These are phyloP conservation scores for Fusarium cicatricum DNA, from an alignment of 2,329 filamentous ascomycete species.

Conservation along the genomic window DNA sequence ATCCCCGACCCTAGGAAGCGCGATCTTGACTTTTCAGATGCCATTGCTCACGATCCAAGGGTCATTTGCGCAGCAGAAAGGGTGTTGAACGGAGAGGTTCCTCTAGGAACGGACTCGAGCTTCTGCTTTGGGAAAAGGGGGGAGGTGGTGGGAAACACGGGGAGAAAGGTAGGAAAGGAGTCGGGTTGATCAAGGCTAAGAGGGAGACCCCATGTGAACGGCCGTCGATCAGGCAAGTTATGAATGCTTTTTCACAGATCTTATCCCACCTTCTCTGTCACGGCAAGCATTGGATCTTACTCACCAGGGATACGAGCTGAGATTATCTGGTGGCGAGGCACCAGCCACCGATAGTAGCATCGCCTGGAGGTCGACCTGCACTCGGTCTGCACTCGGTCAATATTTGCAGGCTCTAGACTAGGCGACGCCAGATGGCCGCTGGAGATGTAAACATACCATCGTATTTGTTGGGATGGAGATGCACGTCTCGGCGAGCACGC, in stretches of 20 bases:
- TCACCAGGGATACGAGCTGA: constrained; percentile 1
- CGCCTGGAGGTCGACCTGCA: background rate
- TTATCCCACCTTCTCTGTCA: constrained; percentile 9
- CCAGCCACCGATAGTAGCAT: background rate
- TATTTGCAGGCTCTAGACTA: constrained; percentile 3
- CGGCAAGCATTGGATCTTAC: constrained; percentile 3
- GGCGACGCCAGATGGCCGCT: background rate
- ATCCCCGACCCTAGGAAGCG: constrained; percentile 35
- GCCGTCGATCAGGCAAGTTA: constrained; percentile 23
- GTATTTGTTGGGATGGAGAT: constrained; percentile 8
- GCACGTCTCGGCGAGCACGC: constrained; percentile 8
- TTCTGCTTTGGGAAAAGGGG: constrained; percentile 7
- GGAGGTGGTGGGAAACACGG: background rate
- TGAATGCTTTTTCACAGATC: constrained; percentile 21
- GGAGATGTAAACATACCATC: background rate
- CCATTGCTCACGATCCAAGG: constrained; percentile 14
- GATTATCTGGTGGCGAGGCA: constrained; percentile 2
- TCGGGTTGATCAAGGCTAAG: constrained; percentile 15
- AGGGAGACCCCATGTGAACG: constrained; percentile 7
- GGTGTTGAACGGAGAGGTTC: background rate
- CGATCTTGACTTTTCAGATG: constrained; percentile 32
- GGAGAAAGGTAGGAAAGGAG: constrained; percentile 5
- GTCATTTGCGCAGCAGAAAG: background rate
- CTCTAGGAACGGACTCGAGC: constrained; percentile 11
- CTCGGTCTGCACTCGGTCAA: constrained; percentile 2